Base-by-base conservation (phyloP, 2,329 filamentous ascomycete species). In the Rosellinia necatrix region DNA sequence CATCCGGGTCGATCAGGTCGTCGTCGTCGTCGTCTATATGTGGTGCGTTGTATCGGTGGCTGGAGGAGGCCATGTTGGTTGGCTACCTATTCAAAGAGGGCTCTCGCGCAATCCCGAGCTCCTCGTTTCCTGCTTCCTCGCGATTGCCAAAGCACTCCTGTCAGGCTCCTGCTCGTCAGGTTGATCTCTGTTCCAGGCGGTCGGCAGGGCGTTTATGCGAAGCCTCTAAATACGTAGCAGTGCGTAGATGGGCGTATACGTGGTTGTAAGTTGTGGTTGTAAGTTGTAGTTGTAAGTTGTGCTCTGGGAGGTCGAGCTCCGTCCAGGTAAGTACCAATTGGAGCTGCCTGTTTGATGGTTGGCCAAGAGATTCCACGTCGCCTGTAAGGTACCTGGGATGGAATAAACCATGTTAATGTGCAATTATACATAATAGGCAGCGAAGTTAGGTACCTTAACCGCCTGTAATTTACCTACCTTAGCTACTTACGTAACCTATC, bases 1-100 rank as follows among this genome's bases (percentile, higher is more conserved):
- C 87, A 78, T 91, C 88, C 3, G 87, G 87, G 66, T 92, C 89
- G 74, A 92, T 90, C 67, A 92, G 74, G 66, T 91, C 88, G 66
- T 91, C 88, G 66, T 91, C 88, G 66, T 88, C 86, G 58, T 83
- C 78, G 41, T 76, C 68, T 60, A 87, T 75, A 58, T 83, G 78
- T 55, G 85, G 82, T 61, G 82, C 81, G 68, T 83, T 78, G 68
- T 86, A 85, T 68, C 86, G 82, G 71, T 83, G 72, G 67, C 71
- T 77, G 51, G 77, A 72, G 27, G 79, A 72, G 49, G 80, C 75
- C 79, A 81, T 83, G 56, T 60, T 69, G 52, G 25, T 38, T 25
- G 22, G 35, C n/a, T n/a, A n/a, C n/a, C n/a, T n/a, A n/a, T n/a
- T n/a, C n/a, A 3, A 30, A 44, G 25, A 6, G 41, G 47, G 46